phyloP scores from a whole-genome alignment of 352 stramenopile species.

The Phytopythium kandeliae region DNA sequence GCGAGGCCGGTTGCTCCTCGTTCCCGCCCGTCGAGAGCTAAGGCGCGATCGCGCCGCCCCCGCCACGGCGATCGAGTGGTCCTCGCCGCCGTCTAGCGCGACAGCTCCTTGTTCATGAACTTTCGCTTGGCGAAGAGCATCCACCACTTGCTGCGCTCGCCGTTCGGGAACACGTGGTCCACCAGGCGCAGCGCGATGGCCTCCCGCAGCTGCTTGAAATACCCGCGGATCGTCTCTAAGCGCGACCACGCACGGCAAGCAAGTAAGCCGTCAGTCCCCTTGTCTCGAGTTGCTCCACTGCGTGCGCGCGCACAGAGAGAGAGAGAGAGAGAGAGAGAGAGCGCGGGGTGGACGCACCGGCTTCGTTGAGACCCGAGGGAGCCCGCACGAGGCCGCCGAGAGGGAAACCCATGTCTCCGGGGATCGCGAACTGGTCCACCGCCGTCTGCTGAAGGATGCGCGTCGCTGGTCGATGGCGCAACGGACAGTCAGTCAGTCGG shows the following conservation, averaged over 20 bases:
- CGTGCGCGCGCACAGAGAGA: too few relatives aligned
- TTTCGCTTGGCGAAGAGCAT: conserved; percentile 92
- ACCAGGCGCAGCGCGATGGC: conserved; percentile 74
- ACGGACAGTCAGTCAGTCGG: too few relatives aligned
- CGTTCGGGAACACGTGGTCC: conserved; percentile 82
- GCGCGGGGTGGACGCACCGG: conserved; percentile 53
- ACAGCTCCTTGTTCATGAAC: conserved; percentile 93
- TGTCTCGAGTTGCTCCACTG: too few relatives aligned
- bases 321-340: too few relatives aligned
- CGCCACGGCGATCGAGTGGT: too few relatives aligned
- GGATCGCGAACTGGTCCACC: conserved; percentile 82
- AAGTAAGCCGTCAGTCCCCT: too few relatives aligned
- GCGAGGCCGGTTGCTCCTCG: too few relatives aligned
- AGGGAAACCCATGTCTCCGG: conserved; percentile 79
- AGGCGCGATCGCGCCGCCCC: too few relatives aligned
- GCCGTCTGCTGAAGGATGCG: conserved; percentile 78
- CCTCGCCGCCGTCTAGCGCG: conserved; percentile 35
- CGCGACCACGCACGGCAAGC: neutral
- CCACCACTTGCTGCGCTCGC: conserved; percentile 92
- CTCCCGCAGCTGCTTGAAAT: conserved; percentile 90
- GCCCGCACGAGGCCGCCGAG: conserved; percentile 78
- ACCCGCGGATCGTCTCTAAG: conserved; percentile 77
- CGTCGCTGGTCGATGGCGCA: conserved; percentile 25
- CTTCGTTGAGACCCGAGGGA: conserved; percentile 66
- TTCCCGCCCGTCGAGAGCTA: too few relatives aligned